Base-by-base conservation (phyloP, 768 basidiomycete species). In the Leccinum longicurvipes region DNA sequence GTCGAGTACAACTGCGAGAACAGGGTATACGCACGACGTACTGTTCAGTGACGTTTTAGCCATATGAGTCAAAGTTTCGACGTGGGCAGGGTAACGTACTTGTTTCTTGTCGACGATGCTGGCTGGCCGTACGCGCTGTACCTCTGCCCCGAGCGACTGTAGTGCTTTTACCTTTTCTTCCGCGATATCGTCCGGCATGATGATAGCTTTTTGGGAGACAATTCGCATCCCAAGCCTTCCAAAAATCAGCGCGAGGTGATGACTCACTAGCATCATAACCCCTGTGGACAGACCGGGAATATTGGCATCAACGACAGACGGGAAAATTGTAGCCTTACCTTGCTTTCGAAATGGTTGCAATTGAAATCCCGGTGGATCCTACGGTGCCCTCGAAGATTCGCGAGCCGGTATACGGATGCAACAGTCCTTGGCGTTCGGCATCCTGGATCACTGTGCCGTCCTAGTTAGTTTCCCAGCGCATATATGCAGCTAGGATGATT, bases 91-190 rank as follows among this genome's bases (percentile, higher is more conserved):
- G 51, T 50, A 36, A 62, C 78, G 41, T 50, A 87, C 91, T 82
- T 97, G 94, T 69, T 93, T 93, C 73, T 93, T 92, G 75, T 98
- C 96, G 12, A 99, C 89, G 58, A 98, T 98, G 62, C 94, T 96
- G 4, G 92, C 90, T 4, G 93, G 93, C n/a, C 93, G 80, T 27
- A 95, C 93, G 51, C 89, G 81, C 65, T 92, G 89, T 1, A 98
- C 90, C n/a, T 83, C 76, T 0, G 95, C 95, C 6, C 96, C 96
- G 1, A 98, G 82, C 2, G 88, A 84, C 54, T 81, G 77, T 19
- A 98, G 74, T 0, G 91, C 86, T 60, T 88, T 85, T 3, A 93
- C 86, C 67, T 99, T 99, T 72, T 99, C 96, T 54, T 86, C 81
- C 0, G 92, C 89, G 31, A 96, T 85, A 65, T 93, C 91, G 61